Base-by-base conservation (phyloP, 176 grass and related monocot genomes). In the Zoysia pacifica region DNA sequence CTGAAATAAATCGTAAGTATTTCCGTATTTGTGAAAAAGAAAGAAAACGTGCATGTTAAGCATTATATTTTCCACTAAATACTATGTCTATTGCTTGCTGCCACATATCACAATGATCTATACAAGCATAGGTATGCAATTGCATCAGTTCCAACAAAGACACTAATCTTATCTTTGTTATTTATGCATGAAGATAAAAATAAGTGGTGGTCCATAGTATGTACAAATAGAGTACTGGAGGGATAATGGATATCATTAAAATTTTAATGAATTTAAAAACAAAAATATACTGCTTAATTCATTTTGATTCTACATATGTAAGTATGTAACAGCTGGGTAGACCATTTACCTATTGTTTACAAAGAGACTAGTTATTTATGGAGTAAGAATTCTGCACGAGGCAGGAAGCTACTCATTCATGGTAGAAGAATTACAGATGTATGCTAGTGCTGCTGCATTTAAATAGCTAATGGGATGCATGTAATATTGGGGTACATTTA, bases 361-460 rank as follows among this genome's bases (percentile, higher is more conserved):
- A 76, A 28, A 2, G 40, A 6, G 2, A 7, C 55, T 79, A 85
- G 16, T 76, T 76, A 69, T 76, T 69, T 76, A 49, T 76, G 10
- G 10, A 39, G 19, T 9, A 45, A 48, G 18, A 69, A 47, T 48
- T 28, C 3, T 49, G 13, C 10, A 36, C 2, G 7, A 41, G 51
- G 7, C 16, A 45, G 19, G 5, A 11, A 42, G 56, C 53, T 73
- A 42, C 14, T 73, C 16, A 73, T 73, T 73, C 16, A 74, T 43
- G 38, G 52, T 4, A 43, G 11, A 39, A 18, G 2, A 7, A 19
- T 20, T 43, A 11, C 11, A 63, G 10, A 39, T 7, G 15, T 16
- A 7, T 62, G 58, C 58, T 62, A 3, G 3, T 61, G n/a, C 40
- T 44, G 5, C 28, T 28, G 6, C 42, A 63, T 63, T 63, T 8